Evolutionary conservation across 257 asterid genomes (phyloP), one percentile per base, ranked within the genome.

Genomic region (Plantago elongata): DNA sequence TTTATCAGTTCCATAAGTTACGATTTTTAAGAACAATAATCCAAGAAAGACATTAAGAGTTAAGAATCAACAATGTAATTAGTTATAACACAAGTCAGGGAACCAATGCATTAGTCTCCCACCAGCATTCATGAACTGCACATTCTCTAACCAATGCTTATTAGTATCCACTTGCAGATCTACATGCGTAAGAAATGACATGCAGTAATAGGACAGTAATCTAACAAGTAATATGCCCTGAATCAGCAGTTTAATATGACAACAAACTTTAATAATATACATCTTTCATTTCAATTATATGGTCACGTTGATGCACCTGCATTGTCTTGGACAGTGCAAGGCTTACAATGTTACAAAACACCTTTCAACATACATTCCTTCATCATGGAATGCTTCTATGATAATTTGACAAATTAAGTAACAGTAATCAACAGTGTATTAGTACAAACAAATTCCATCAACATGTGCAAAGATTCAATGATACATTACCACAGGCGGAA

Each of bases 401-500:
- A 52, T 34, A 52, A 1, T 52, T 16, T 18, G 38, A 52, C 57
- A 16, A n/a, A 2, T 37, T 34, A 18, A 60, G 12, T 9, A 15
- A 29, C 13, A 45, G 48, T 11, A 64, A 61, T 44, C 45, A 58
- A 49, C 51, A 34, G 54, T 54, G 38, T 54, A 65, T 55, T 45
- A 16, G 54, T 54, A 62, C 29, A 43, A 45, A 43, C 9, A 14
- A 42, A 58, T 27, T 37, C 30, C 48, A 58, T 42, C 63, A 58
- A 58, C 14, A 30, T 38, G 51, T 58, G 30, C 15, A 58, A 42
- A 3, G 6, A 13, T 42, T 82, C 83, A 92, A 37, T 82, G 96
- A 60, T 93, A 78, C 76, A 93, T 83, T 5, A 71, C 69, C 58
- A 87, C 69, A 51, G 72, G 82, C 47, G 99, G 99, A 47, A 80